These are phyloP conservation scores for Blastobotrys terrestris DNA, from an alignment of 805 yeast genomes.

Conservation along the genomic window DNA sequence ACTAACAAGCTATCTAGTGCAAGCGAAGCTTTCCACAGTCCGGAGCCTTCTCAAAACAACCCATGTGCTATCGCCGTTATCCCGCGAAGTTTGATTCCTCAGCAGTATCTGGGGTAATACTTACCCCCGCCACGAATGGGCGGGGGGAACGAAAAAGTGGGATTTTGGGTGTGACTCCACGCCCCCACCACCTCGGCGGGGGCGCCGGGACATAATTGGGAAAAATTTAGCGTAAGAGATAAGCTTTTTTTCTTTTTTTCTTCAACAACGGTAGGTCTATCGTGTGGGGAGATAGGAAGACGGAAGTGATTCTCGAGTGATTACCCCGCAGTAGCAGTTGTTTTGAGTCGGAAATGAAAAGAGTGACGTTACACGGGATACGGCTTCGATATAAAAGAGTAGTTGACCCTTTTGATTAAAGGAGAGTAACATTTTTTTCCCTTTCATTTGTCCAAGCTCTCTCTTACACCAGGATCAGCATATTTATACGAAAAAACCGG, in stretches of 20 bases:
- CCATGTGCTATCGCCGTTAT: background rate
- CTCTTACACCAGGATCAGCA: no score
- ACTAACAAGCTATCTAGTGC: slow-evolving; percentile 4
- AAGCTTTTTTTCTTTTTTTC: background rate
- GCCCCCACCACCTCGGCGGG: background rate
- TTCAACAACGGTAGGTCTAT: no score
- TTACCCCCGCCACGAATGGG: background rate
- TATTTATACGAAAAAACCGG: background rate
- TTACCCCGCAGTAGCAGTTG: background rate
- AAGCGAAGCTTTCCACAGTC: slow-evolving; percentile 2
- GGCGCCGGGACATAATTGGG: background rate
- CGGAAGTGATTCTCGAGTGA: background rate
- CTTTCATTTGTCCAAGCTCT: no score
- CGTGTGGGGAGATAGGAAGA: background rate
- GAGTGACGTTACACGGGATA: background rate
- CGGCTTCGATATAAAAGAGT: background rate
- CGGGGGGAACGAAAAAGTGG: no score
- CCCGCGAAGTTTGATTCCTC: background rate
- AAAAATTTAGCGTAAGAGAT: background rate
- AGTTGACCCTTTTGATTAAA: background rate
- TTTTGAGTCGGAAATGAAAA: background rate
- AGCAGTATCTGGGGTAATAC: background rate
- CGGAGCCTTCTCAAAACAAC: background rate
- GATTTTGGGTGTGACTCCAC: background rate
- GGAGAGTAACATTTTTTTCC: background rate